Conservation (phyloP, 805 yeast genomes). For the Zygosaccharomyces bailii region DNA sequence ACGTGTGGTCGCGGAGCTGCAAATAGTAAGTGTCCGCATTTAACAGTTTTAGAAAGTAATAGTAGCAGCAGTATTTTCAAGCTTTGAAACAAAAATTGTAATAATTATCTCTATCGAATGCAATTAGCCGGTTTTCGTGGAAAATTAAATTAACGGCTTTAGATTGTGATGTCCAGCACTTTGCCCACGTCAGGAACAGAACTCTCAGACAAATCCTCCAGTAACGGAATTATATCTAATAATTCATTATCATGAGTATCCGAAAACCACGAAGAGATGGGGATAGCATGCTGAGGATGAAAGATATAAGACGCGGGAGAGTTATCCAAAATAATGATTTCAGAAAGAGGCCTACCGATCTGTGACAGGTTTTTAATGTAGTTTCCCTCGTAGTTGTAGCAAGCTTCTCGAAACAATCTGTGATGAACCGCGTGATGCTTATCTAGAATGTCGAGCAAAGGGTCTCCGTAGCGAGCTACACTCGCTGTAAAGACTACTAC, state of each 20-base stretch:
- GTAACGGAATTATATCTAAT: conserved; percentile 82
- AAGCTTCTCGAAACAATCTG: conserved; percentile 88
- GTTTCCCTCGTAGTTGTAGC: conserved; percentile 90
- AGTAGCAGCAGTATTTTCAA: not conserved
- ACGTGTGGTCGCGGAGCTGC: not conserved
- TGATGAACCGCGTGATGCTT: conserved; percentile 75
- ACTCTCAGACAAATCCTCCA: conserved; percentile 73
- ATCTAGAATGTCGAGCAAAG: conserved; percentile 85
- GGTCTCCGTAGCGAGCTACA: conserved; percentile 94
- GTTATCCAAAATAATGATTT: conserved; percentile 87
- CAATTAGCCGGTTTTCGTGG: not conserved
- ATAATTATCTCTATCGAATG: conserved; percentile 1
- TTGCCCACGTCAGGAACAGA: conserved; percentile 80
- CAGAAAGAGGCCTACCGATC: conserved; percentile 86
- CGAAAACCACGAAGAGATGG: conserved; percentile 96
- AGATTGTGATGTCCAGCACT: conserved; percentile 69
- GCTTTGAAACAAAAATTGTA: not conserved
- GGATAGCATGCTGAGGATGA: conserved; percentile 97
- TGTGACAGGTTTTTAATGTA: conserved; percentile 91
- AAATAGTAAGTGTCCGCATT: not conserved
- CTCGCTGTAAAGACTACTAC: conserved; percentile 97
- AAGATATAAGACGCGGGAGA: conserved; percentile 97
- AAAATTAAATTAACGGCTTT: conserved; percentile 1
- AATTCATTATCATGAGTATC: conserved; percentile 97
- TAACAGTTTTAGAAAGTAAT: not conserved